A percentile compares a stretch with the other conserved stretches of the same genome.
phyloP scores from a whole-genome alignment of 345 rosid genomes.

The Xanthoceras sorbifolium region DNA sequence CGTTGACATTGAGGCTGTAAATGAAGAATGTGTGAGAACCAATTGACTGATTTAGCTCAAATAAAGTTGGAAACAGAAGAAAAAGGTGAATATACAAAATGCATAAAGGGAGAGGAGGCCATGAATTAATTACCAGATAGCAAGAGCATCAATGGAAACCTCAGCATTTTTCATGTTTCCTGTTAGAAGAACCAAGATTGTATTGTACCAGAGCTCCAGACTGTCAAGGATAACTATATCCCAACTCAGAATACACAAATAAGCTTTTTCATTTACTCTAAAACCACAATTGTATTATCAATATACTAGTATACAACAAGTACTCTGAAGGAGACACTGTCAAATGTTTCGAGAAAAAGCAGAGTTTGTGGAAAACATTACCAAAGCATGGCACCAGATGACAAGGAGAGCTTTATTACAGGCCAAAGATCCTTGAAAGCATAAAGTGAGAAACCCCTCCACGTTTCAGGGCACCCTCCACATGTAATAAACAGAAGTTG shows the following conservation, averaged over 20 bases:
- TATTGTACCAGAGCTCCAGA: conserved; percentile 87
- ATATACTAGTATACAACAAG: too few species aligned
- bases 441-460: conserved; percentile 62
- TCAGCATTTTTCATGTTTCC: conserved; percentile 71
- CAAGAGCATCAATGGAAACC: conserved; percentile 73
- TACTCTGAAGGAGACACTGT: too few species aligned
- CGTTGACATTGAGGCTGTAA: conserved; percentile 69
- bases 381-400: conserved; percentile 85
- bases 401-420: conserved; percentile 62
- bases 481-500: conserved; percentile 55
- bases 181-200: conserved; percentile 64
- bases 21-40: not conserved
- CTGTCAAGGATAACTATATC: conserved; percentile 33
- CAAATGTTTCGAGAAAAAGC: not conserved
- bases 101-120: not conserved
- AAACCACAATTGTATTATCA: not conserved
- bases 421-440: conserved; percentile 77
- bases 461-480: conserved; percentile 68
- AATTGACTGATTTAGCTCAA: not conserved
- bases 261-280: too few species aligned
- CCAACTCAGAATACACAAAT: conserved; percentile 1
- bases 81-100: not conserved
- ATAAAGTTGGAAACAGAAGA: not conserved
- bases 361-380: conserved; percentile 14
- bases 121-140: conserved; percentile 59